Percentiles rank a stretch among this genome's conserved stretches.
phyloP scores from a whole-genome alignment of 129 eudicot species.

The Flaveria bidentis region DNA sequence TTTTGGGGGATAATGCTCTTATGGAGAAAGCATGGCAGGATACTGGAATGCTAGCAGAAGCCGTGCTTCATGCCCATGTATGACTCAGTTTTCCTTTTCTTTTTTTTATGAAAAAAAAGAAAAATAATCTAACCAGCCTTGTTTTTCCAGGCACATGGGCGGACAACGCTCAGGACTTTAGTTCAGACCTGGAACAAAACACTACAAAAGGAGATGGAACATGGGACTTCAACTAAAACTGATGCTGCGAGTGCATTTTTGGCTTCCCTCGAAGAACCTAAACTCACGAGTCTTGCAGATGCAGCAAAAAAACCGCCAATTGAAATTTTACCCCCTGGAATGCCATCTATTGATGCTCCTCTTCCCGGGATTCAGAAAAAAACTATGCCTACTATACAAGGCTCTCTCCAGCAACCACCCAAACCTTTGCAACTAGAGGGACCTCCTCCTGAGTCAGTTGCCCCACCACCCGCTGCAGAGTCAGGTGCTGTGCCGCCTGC shows the following conservation, averaged over 20 bases:
- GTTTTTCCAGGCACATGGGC: constrained; percentile 84
- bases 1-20: constrained; percentile 92
- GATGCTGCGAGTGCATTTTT: constrained; percentile 94
- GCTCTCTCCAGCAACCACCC: constrained; percentile 55
- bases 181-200: constrained; percentile 88
- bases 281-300: constrained; percentile 88
- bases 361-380: constrained; percentile 73
- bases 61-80: constrained; percentile 98
- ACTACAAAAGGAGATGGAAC: constrained; percentile 88
- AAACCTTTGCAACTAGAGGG: constrained; percentile 70
- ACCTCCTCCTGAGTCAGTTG: constrained; percentile 48
- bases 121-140: constrained; percentile 14
- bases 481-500: constrained; percentile 32
- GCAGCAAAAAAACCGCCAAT: constrained; percentile 88
- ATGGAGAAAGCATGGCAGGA: constrained; percentile 99
- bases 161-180: constrained; percentile 70
- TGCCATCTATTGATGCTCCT: constrained; percentile 84
- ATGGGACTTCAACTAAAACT: constrained; percentile 63
- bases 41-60: constrained; percentile 99
- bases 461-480: constrained; percentile 38
- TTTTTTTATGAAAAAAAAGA: neutral
- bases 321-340: constrained; percentile 95
- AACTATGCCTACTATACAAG: constrained; percentile 43
- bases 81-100: neutral
- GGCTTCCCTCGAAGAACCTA: constrained; percentile 92